Evolutionary conservation across 2,329 filamentous ascomycete genomes (phyloP), one percentile per base, ranked within the genome.

Genomic region (Fusarium pseudonygamai): DNA sequence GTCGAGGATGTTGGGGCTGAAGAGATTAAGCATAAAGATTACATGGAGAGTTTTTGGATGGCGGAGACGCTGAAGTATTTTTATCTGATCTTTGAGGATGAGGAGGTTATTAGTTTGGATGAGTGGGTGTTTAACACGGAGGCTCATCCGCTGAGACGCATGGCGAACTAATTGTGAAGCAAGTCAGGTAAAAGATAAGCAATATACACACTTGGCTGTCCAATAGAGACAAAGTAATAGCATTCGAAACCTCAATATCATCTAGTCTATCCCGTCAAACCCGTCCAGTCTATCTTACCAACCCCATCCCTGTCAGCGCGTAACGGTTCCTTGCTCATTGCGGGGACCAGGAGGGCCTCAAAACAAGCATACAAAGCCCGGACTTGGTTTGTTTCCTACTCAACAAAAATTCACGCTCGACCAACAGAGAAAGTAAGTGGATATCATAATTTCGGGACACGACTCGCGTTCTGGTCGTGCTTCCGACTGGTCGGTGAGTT

Each of bases 31-130:
- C 78, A 80, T 59, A 80, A 85, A 55, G 90, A 93, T 75, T 87
- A 87, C 42, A 93, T 93, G 92, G 91, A 93, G 72, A 78, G 84
- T 67, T 93, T 93, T 78, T 94, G 92, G 91, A 84, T 92, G 75
- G 89, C 89, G 0, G 92, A 94, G 83, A 94, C 92, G 34, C 82
- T 94, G 69, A 94, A 94, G 82, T 94, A 94, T 69, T 93, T 93
- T 58, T 94, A 92, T 72, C 78, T 94, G 46, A 86, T 93, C 32
- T 94, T 93, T 75, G 88, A 87, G n/a, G 87, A 92, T 47, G 88
- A 90, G 5, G 84, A 87, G 18, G 74, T 90, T 24, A 82, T 93
- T 28, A 92, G 87, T 77, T 76, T 94, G 77, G 92, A 94, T 79
- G 87, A 93, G 9, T 93, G 87, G 82, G 91, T 94, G 46, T 83